A percentile compares a stretch with the other conserved stretches of the same genome.
Conservation (phyloP, 345 rosid species). For the Aquilaria sinensis region DNA sequence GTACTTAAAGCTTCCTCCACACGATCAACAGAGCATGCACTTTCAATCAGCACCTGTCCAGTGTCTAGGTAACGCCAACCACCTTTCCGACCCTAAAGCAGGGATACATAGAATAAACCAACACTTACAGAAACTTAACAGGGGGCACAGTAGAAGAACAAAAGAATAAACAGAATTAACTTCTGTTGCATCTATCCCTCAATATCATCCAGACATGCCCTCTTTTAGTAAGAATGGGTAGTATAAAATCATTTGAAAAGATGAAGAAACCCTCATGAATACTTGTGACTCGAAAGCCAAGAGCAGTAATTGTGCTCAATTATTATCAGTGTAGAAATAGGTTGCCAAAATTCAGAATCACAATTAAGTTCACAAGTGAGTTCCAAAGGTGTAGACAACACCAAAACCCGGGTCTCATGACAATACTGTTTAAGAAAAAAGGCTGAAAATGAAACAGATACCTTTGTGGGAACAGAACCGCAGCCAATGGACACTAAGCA, state of each 20-base stretch:
- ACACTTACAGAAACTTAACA: too few relatives aligned
- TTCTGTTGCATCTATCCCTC: not conserved
- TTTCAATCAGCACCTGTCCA: constrained; percentile 96
- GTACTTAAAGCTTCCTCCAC: constrained; percentile 97
- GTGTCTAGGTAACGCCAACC: constrained; percentile 99
- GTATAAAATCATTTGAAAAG: too few relatives aligned
- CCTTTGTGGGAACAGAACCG: constrained; percentile 98
- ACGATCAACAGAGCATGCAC: constrained; percentile 98
- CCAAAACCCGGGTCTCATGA: constrained; percentile 6
- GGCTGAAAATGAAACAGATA: constrained; percentile 21
- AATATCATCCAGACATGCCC: not conserved
- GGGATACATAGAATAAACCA: not conserved
- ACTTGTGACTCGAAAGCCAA: not conserved
- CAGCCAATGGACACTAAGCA: constrained; percentile 93
- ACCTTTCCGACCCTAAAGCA: constrained; percentile 72
- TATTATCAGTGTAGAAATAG: not conserved
- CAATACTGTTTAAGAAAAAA: not conserved
- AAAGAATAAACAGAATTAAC: not conserved
- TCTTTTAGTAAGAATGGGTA: too few relatives aligned
- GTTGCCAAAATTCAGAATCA: not conserved
- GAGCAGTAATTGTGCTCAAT: not conserved
- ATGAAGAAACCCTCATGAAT: not conserved
- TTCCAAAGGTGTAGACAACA: not conserved
- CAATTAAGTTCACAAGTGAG: constrained; percentile 1
- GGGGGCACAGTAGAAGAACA: too few relatives aligned